These are phyloP conservation scores for Euphorbia pulcherrima DNA, from an alignment of 345 rosid genomes.

Conservation along the genomic window DNA sequence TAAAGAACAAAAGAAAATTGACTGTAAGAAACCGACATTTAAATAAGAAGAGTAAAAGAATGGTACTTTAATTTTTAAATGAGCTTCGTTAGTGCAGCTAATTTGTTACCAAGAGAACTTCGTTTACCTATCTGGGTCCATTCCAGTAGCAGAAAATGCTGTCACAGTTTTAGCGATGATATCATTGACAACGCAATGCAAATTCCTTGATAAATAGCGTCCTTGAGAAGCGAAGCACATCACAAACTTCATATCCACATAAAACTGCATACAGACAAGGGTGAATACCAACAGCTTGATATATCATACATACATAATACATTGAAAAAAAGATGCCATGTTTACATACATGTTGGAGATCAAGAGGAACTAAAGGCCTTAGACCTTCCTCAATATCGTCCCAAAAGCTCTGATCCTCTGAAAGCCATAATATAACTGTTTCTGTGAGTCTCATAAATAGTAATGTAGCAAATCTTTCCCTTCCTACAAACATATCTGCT, in stretches of 20 bases:
- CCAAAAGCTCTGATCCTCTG: conserved; percentile 96
- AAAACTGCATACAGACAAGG: conserved; percentile 51
- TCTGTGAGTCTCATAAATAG: conserved; percentile 94
- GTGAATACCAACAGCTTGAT: conserved; percentile 5
- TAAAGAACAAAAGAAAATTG: not conserved
- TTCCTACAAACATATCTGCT: conserved; percentile 95
- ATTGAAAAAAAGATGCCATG: conserved; percentile 16
- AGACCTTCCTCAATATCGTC: conserved; percentile 98
- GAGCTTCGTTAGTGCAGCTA: not conserved
- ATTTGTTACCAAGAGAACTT: conserved; percentile 13
- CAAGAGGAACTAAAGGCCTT: conserved; percentile 82
- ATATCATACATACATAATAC: not conserved
- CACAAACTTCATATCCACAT: conserved; percentile 92
- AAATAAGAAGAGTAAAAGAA: too few species aligned
- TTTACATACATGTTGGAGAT: conserved; percentile 68
- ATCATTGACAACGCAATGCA: conserved; percentile 83
- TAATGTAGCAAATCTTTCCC: conserved; percentile 88
- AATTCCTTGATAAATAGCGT: conserved; percentile 84
- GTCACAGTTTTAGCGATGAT: conserved; percentile 77
- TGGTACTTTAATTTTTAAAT: too few species aligned
- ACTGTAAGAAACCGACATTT: not conserved
- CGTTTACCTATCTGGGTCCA: conserved; percentile 81
- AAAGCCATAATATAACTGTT: conserved; percentile 92
- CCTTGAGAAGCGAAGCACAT: conserved; percentile 95
- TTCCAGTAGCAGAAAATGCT: conserved; percentile 83